These are phyloP conservation scores for Lactifluus subvellereus DNA, from an alignment of 768 basidiomycete species.

Conservation along the genomic window DNA sequence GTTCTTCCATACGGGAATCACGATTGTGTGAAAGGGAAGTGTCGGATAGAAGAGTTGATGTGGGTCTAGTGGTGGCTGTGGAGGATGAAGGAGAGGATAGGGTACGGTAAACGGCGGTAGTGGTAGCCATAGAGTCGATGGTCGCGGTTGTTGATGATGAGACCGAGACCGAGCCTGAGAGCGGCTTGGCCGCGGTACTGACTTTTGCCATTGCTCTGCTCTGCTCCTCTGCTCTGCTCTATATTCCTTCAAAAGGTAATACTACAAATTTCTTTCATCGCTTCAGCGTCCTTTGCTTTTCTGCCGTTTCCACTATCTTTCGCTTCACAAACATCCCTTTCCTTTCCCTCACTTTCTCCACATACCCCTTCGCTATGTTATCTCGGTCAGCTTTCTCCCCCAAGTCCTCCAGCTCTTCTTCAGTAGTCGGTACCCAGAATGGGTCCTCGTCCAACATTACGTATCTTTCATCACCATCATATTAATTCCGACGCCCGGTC, in stretches of 20 bases:
- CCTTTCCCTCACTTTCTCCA: constrained; percentile 84
- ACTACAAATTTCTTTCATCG: constrained; percentile 27
- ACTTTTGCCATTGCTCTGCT: too few species aligned
- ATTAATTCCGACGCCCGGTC: constrained; percentile 23
- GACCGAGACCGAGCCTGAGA: not conserved
- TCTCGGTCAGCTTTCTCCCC: constrained; percentile 92
- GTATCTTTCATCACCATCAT: constrained; percentile 46
- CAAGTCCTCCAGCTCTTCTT: constrained; percentile 93
- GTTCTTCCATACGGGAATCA: constrained; percentile 34
- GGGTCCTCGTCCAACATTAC: constrained; percentile 92
- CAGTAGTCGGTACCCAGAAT: constrained; percentile 97
- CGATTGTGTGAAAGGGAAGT: not conserved
- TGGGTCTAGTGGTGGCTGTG: not conserved
- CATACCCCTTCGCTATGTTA: constrained; percentile 90
- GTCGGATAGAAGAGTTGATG: constrained; percentile 12
- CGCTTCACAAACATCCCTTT: constrained; percentile 95
- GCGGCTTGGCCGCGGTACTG: not conserved
- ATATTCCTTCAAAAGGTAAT: too few species aligned
- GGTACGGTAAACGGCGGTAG: not conserved
- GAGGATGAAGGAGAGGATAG: not conserved
- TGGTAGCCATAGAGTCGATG: constrained; percentile 2
- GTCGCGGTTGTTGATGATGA: not conserved
- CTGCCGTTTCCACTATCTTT: constrained; percentile 92
- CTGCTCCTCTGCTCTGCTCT: too few species aligned
- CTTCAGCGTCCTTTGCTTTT: constrained; percentile 90